Conservation (phyloP, 129 eudicot genomes). For the Escallonia herrerae region DNA sequence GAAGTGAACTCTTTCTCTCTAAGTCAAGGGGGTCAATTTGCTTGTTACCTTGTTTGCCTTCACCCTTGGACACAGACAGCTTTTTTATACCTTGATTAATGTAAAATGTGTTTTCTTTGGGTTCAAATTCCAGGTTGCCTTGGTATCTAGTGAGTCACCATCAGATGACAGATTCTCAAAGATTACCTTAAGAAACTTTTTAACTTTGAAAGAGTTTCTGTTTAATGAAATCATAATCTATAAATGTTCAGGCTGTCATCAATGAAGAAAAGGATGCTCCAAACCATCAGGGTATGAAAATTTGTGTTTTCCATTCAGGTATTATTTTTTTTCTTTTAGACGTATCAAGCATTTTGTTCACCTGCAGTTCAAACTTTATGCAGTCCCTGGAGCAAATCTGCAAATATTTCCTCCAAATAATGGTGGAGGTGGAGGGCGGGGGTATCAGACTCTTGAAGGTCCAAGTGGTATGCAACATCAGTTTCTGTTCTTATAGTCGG, state of each 20-base stretch:
- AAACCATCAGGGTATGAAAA: constrained; percentile 39
- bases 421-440: constrained; percentile 36
- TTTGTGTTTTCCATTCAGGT: background rate
- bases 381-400: constrained; percentile 79
- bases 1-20: too few relatives aligned
- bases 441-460: constrained; percentile 61
- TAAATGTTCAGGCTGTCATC: constrained; percentile 65
- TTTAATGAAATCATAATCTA: constrained; percentile 2
- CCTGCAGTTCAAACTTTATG: constrained; percentile 21
- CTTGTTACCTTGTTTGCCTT: too few relatives aligned
- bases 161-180: background rate
- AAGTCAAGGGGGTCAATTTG: too few relatives aligned
- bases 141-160: background rate
- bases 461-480: constrained; percentile 45
- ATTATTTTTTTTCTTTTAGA: background rate
- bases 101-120: background rate
- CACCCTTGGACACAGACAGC: too few relatives aligned
- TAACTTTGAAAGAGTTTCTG: background rate
- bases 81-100: too few relatives aligned
- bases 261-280: constrained; percentile 49
- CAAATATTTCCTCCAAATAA: constrained; percentile 78
- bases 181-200: background rate
- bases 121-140: background rate
- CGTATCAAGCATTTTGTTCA: constrained; percentile 3
- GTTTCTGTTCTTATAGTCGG: background rate